A percentile compares a stretch with the other conserved stretches of the same genome.
phyloP scores from a whole-genome alignment of 495 filamentous ascomycete genomes.

The Trypethelium eluteriae region DNA sequence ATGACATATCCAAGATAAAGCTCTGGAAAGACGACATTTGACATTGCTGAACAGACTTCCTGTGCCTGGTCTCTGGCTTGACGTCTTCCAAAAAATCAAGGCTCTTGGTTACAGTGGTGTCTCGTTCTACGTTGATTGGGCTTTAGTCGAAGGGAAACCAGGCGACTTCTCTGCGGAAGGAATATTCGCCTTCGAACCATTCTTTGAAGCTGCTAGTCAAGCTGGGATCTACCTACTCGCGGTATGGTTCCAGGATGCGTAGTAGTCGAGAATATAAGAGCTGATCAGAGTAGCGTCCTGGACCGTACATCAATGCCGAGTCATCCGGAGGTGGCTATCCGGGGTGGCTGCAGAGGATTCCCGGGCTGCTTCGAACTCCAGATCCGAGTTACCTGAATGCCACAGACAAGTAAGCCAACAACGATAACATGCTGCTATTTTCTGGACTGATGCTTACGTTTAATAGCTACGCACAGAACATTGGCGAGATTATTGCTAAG shows the following conservation, averaged over 20 bases:
- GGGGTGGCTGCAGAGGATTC: slow-evolving; percentile 58
- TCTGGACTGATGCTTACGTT: background rate
- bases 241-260: background rate
- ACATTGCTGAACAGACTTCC: slow-evolving; percentile 48
- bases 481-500: slow-evolving; percentile 58
- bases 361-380: slow-evolving; percentile 52
- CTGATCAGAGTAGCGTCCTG: slow-evolving; percentile 42
- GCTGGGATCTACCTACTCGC: slow-evolving; percentile 70
- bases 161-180: slow-evolving; percentile 63
- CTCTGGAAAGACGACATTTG: background rate
- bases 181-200: slow-evolving; percentile 58
- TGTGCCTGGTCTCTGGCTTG: slow-evolving; percentile 62
- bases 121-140: slow-evolving; percentile 71
- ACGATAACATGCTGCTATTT: slow-evolving; percentile 22
- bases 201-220: slow-evolving; percentile 62
- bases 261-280: background rate
- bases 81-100: slow-evolving; percentile 74
- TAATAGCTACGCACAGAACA: slow-evolving; percentile 41
- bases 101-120: slow-evolving; percentile 69
- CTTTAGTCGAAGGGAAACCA: slow-evolving; percentile 66
- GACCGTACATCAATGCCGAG: slow-evolving; percentile 63
- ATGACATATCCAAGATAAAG: slow-evolving; percentile 12
- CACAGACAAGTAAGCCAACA: slow-evolving; percentile 44
- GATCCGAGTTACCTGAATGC: slow-evolving; percentile 55
- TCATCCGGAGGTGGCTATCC: slow-evolving; percentile 56